These are phyloP conservation scores for Aspergillus sp. DNA, from an alignment of 2,329 filamentous ascomycete genomes.

Conservation along the genomic window DNA sequence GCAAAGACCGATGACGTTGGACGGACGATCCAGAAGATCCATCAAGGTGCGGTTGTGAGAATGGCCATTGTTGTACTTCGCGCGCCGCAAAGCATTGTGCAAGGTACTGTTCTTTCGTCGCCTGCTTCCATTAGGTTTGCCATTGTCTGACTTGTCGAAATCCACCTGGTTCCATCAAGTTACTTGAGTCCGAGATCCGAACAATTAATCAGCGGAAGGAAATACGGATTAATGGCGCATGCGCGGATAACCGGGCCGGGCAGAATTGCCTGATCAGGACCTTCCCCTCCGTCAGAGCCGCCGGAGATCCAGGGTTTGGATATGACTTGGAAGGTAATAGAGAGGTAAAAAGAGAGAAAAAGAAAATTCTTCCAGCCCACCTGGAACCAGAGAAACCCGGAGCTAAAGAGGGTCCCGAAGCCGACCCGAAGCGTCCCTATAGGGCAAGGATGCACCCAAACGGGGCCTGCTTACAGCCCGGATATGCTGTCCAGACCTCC, in stretches of 20 bases:
- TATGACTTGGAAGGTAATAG: neutral
- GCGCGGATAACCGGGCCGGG: conserved; percentile 7
- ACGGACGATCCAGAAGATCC: neutral
- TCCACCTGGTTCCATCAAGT: too few species aligned
- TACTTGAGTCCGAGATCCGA: neutral
- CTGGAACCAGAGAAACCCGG: neutral
- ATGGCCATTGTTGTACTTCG: too few species aligned
- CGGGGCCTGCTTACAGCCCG: neutral
- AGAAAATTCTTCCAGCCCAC: neutral
- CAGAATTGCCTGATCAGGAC: conserved; percentile 14
- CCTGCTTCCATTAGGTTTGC: too few species aligned
- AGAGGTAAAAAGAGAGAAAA: neutral
- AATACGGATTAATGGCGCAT: conserved; percentile 9
- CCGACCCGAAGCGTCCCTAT: conserved; percentile 15
- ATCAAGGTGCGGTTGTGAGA: too few species aligned
- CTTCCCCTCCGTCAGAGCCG: conserved; percentile 9
- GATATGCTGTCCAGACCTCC: neutral
- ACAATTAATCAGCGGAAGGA: conserved; percentile 3
- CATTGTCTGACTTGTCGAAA: too few species aligned
- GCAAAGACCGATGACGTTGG: conserved; percentile 6
- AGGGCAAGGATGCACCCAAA: conserved; percentile 10
- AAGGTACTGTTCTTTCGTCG: too few species aligned
- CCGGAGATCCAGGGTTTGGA: neutral
- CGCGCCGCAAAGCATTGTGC: too few species aligned
- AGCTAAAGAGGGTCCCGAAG: neutral